Conservation (phyloP, 257 asterid species). For the Echium plantagineum region DNA sequence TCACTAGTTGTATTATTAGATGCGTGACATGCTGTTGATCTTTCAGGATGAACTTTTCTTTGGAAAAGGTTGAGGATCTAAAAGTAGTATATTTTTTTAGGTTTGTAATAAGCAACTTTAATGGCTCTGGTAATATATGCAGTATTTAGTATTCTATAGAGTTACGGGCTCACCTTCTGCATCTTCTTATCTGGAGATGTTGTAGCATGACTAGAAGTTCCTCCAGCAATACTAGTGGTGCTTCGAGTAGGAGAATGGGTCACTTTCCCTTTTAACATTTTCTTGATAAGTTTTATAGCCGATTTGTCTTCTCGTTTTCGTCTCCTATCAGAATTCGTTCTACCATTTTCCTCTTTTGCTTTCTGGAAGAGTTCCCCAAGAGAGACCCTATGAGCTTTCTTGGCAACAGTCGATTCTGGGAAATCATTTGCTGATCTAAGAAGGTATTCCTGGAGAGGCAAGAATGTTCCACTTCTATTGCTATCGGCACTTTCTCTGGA, state of each 20-base stretch:
- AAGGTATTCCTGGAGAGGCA: conserved; percentile 84
- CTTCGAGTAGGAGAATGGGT: conserved; percentile 33
- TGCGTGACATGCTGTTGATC: conserved; percentile 23
- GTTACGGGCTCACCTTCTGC: conserved; percentile 36
- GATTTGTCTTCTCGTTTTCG: conserved; percentile 53
- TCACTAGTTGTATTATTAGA: conserved; percentile 30
- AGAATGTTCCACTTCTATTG: conserved; percentile 36
- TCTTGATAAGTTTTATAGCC: conserved; percentile 54
- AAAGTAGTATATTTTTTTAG: conserved; percentile 8
- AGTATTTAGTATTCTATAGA: background rate
- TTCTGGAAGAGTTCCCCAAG: conserved; percentile 91
- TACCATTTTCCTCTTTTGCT: conserved; percentile 56
- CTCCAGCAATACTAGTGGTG: conserved; percentile 33
- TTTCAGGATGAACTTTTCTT: conserved; percentile 91
- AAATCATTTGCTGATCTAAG: conserved; percentile 60
- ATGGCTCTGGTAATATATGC: too few relatives aligned
- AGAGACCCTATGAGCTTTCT: conserved; percentile 62
- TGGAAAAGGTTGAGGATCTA: conserved; percentile 87
- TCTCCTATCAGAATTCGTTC: conserved; percentile 30
- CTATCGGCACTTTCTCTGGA: conserved; percentile 40
- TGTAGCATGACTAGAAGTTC: conserved; percentile 26
- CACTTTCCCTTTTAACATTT: conserved; percentile 46
- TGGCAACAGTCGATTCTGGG: conserved; percentile 37
- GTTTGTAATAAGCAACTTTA: background rate
- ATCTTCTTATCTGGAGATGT: conserved; percentile 49